Conservation (phyloP, 306 rosid genomes). For the Quercus engelmannii region DNA sequence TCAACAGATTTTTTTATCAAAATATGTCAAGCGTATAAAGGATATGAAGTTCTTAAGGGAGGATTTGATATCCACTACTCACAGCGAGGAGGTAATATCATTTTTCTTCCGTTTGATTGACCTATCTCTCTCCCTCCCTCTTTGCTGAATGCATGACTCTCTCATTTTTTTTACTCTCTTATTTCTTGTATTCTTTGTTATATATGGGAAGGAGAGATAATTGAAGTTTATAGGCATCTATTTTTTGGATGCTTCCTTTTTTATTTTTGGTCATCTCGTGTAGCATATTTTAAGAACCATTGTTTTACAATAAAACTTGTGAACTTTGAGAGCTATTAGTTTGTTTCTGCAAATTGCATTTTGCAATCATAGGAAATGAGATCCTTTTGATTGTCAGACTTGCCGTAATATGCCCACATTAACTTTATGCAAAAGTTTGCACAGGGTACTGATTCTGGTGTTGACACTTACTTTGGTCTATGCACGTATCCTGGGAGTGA, state of each 20-base stretch:
- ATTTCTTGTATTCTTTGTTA: neutral
- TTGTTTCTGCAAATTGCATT: neutral
- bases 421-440: conserved; percentile 10
- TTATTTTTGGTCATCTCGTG: neutral
- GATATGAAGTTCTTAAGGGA: conserved; percentile 79
- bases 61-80: conserved; percentile 80
- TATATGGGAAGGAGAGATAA: neutral
- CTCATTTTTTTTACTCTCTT: neutral
- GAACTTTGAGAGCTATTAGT: neutral
- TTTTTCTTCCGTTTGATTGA: conserved; percentile 1
- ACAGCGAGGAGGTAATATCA: conserved; percentile 79
- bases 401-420: neutral
- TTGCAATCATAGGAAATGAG: neutral
- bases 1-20: conserved; percentile 70
- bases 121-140: too few species aligned
- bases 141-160: too few species aligned
- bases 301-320: neutral
- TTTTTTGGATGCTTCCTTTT: neutral
- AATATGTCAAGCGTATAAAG: conserved; percentile 67
- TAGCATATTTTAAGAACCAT: neutral
- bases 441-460: conserved; percentile 84
- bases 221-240: neutral
- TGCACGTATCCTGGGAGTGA: conserved; percentile 91
- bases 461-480: conserved; percentile 90
- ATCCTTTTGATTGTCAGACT: neutral